phyloP scores from a whole-genome alignment of 1,284 basidiomycete species.

The Golubevia pallescens region DNA sequence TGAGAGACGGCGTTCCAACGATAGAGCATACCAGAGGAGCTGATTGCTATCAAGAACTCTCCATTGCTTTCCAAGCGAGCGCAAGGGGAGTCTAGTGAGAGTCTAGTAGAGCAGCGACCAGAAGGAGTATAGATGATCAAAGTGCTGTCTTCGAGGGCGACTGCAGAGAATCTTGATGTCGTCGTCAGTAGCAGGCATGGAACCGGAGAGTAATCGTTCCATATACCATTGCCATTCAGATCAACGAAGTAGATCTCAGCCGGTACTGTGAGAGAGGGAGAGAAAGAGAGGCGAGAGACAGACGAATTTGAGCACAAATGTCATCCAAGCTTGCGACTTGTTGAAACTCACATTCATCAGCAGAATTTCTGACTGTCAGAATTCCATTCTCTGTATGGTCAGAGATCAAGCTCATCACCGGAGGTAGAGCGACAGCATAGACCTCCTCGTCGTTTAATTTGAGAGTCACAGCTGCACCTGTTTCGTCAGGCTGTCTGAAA shows the following conservation, averaged over 20 bases:
- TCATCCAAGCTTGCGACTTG: background rate
- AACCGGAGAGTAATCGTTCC: too few relatives aligned
- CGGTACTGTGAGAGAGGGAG: conserved; percentile 11
- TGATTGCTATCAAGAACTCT: conserved; percentile 39
- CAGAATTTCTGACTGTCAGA: conserved; percentile 52
- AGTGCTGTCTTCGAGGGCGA: conserved; percentile 34
- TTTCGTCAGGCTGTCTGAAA: background rate
- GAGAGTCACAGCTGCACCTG: background rate
- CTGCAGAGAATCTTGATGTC: too few relatives aligned
- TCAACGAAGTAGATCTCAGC: conserved; percentile 29
- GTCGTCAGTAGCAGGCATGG: too few relatives aligned
- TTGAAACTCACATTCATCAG: conserved; percentile 8
- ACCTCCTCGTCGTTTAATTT: background rate
- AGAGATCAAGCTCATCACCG: conserved; percentile 29
- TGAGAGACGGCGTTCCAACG: conserved; percentile 43
- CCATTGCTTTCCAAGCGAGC: conserved; percentile 35
- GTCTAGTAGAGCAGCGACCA: conserved; percentile 39
- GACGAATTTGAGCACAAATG: too few relatives aligned
- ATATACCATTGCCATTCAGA: too few relatives aligned
- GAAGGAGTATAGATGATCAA: conserved; percentile 41
- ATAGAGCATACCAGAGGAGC: conserved; percentile 30
- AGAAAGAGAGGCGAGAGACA: too few relatives aligned
- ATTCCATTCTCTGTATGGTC: conserved; percentile 23
- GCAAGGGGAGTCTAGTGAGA: conserved; percentile 35
- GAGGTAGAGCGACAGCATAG: conserved; percentile 14